Percentiles rank a stretch among this genome's conserved stretches.
Conservation (phyloP, 1,284 basidiomycete species). For the Moesziomyces sp. region DNA sequence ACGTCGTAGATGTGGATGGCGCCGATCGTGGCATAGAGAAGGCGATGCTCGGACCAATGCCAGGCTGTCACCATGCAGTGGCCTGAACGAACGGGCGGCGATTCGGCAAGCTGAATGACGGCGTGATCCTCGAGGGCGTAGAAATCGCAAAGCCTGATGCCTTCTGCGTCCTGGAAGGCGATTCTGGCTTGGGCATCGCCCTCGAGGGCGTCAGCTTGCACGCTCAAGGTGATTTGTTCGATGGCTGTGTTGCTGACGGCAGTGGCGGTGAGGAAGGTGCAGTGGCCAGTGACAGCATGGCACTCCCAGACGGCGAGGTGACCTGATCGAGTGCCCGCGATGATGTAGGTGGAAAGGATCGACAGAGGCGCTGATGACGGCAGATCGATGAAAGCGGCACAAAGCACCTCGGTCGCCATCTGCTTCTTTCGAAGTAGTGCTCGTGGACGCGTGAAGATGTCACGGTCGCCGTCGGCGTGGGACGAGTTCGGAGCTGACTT, state of each 20-base stretch:
- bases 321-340: constrained; percentile 34
- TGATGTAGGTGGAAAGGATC: constrained; percentile 5
- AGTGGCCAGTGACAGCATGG: constrained; percentile 15
- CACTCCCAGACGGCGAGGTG: constrained; percentile 34
- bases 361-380: too few relatives aligned
- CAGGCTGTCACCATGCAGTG: constrained; percentile 22
- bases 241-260: constrained; percentile 23
- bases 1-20: constrained; percentile 11
- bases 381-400: constrained; percentile 18
- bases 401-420: constrained; percentile 27
- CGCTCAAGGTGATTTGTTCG: constrained; percentile 17
- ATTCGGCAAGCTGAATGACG: constrained; percentile 2
- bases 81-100: constrained; percentile 3
- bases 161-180: constrained; percentile 24
- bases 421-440: constrained; percentile 27
- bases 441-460: constrained; percentile 19
- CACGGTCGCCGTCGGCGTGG: background rate
- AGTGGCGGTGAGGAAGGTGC: constrained; percentile 20
- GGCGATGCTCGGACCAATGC: constrained; percentile 22
- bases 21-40: constrained; percentile 31
- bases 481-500: background rate
- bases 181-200: constrained; percentile 11
- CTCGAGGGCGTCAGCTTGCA: background rate
- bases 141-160: constrained; percentile 17
- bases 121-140: background rate